Evolutionary conservation across 768 basidiomycete genomes (phyloP), one percentile per base, ranked within the genome.

Genomic region (Calocera cornea): DNA sequence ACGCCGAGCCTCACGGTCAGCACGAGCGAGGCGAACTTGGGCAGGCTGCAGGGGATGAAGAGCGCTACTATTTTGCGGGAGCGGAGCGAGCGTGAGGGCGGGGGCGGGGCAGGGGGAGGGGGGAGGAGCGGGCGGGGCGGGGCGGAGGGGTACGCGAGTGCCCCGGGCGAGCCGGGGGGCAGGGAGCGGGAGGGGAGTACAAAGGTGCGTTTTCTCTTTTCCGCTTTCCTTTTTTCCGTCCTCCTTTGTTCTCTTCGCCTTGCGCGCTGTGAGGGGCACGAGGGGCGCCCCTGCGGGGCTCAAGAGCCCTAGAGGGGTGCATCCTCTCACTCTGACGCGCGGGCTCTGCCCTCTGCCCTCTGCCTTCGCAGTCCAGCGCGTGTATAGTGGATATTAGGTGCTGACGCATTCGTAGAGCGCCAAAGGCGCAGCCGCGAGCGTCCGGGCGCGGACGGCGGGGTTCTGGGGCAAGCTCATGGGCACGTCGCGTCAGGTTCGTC

Each of bases 391-490:
- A 38, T 5, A 14, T 38, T 5, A 38, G 44, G 44, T 8, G 24
- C 44, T 47, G 44, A 47, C 44, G 24, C 8, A 7, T 24, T 47
- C 19, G 24, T 24, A 60, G 54, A 29, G 27, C 8, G 24, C 54
- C 8, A 60, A 60, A 33, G 22, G 14, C 24, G 54, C 54, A 5
- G 54, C 54, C 5, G 24, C 54, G 5, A 33, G 14, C 10, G 31
- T 60, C 14, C 54, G 54, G 31, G 54, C 54, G 16, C 24, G 31
- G 5, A 60, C 54, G 27, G 24, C 54, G 27, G 24, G 27, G 2
- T 60, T 60, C 19, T 60, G 54, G 54, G 54, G 54, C 11, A 60
- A 60, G 54, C 27, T 60, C 7, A 60, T 60, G 54, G 54, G 54
- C 8, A 60, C 54, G 11, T 11, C 14, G 31, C 14, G 27, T 29